Percentiles rank a stretch among this genome's conserved stretches.
Conservation (phyloP, 2,329 filamentous ascomycete species). For the Verticillium nonalfalfae region DNA sequence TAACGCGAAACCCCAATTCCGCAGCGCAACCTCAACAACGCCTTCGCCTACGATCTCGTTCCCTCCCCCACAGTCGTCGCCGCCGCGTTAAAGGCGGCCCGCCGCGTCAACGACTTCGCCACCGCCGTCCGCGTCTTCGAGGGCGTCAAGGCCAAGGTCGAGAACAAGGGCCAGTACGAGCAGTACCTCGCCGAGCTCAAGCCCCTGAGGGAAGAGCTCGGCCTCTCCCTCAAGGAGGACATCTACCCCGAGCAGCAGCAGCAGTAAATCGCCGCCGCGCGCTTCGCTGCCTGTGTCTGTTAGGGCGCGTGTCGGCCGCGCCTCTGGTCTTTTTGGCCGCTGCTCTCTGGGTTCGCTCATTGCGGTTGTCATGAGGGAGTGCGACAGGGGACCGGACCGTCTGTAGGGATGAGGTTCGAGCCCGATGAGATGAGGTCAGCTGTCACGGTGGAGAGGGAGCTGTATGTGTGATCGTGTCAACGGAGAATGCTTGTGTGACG, state of each 20-base stretch:
- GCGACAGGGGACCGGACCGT: too few species aligned
- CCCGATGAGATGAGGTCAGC: not conserved
- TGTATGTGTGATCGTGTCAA: not conserved
- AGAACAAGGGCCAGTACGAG: conserved; percentile 96
- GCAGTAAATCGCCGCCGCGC: conserved; percentile 12
- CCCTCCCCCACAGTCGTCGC: conserved; percentile 86
- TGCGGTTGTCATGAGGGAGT: too few species aligned
- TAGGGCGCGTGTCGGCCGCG: not conserved
- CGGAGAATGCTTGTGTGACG: not conserved
- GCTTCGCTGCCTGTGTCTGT: not conserved
- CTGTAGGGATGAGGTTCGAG: not conserved
- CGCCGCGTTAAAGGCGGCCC: conserved; percentile 86
- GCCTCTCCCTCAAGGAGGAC: conserved; percentile 84
- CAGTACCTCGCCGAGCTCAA: conserved; percentile 94
- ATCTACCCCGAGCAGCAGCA: conserved; percentile 68
- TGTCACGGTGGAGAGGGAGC: not conserved
- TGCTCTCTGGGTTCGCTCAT: too few species aligned
- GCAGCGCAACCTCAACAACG: conserved; percentile 94
- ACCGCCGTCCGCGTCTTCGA: conserved; percentile 98
- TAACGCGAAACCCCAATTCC: conserved; percentile 2
- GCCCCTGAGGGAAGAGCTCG: conserved; percentile 86
- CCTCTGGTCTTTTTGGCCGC: not conserved
- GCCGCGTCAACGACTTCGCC: conserved; percentile 96
- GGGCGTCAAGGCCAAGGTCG: conserved; percentile 98
- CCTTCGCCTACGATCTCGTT: conserved; percentile 99